These are phyloP conservation scores for Discostella pseudostelligera DNA, from an alignment of 108 stramenopile genomes.

Conservation along the genomic window DNA sequence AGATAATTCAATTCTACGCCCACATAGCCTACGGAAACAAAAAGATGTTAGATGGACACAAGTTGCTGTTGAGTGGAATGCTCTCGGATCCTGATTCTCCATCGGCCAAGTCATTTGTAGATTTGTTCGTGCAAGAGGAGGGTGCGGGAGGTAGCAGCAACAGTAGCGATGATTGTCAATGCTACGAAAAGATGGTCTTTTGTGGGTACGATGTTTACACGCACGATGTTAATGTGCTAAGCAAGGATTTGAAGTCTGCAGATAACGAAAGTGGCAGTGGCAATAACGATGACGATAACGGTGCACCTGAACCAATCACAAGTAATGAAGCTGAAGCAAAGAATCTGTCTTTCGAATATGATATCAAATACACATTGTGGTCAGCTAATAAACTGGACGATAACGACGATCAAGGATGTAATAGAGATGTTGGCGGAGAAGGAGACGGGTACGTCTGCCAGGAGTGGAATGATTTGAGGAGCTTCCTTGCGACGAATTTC, in stretches of 20 bases:
- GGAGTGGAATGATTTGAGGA: constrained; percentile 26
- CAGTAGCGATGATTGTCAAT: constrained; percentile 33
- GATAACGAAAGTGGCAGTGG: not conserved
- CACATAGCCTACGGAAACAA: constrained; percentile 34
- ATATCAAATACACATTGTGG: constrained; percentile 39
- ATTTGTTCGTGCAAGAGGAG: constrained; percentile 26
- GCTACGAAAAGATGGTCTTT: constrained; percentile 48
- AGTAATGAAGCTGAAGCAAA: not conserved
- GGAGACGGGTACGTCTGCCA: constrained; percentile 18
- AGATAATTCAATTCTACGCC: constrained; percentile 45
- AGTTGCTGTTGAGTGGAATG: constrained; percentile 43
- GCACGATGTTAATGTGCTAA: constrained; percentile 18
- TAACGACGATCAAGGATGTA: not conserved
- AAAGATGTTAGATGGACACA: constrained; percentile 39
- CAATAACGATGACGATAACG: constrained; percentile 1
- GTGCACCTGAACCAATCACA: not conserved
- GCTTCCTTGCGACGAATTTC: constrained; percentile 26
- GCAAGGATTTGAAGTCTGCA: constrained; percentile 16
- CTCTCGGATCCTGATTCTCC: constrained; percentile 26
- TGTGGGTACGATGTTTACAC: constrained; percentile 44
- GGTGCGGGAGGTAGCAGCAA: not conserved
- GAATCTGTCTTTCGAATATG: constrained; percentile 8
- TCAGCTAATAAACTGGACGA: constrained; percentile 13
- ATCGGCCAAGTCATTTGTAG: constrained; percentile 29
- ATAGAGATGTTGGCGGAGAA: constrained; percentile 1